Conservation (phyloP, 257 asterid species). For the Ophiorrhiza pumila region DNA sequence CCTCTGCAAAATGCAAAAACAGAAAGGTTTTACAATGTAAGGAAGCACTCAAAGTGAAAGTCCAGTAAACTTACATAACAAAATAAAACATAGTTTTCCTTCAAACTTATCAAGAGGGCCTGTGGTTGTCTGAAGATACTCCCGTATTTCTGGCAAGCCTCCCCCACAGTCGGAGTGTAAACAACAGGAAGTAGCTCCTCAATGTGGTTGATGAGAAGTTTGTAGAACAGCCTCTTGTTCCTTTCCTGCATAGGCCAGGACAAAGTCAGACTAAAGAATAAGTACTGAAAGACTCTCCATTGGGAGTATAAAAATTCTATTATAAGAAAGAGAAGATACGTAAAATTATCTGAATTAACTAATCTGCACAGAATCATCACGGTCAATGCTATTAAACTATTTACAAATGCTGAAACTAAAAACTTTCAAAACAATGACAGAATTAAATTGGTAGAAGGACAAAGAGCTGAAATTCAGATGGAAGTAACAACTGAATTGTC, state of each 20-base stretch:
- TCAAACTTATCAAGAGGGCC: conserved; percentile 96
- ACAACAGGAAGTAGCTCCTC: conserved; percentile 98
- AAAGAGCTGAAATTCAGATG: background rate
- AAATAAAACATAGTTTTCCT: conserved; percentile 60
- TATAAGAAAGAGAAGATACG: background rate
- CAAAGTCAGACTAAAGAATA: background rate
- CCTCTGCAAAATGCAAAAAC: conserved; percentile 58
- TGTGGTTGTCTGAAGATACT: conserved; percentile 95
- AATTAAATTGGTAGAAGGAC: background rate
- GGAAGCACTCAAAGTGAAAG: conserved; percentile 13
- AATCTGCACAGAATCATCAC: background rate
- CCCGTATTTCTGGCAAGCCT: conserved; percentile 99
- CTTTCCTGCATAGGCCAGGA: conserved; percentile 53
- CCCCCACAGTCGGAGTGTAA: conserved; percentile 99
- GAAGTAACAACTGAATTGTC: background rate
- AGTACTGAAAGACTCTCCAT: background rate
- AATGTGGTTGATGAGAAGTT: conserved; percentile 88
- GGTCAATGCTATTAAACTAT: background rate
- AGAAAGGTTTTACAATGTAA: conserved; percentile 19
- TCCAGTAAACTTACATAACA: background rate
- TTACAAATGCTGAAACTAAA: conserved; percentile 2
- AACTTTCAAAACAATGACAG: background rate
- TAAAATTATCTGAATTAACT: background rate
- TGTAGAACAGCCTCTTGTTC: conserved; percentile 85
- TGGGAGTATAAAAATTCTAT: background rate